These are phyloP conservation scores for Obba rivulosa DNA, from an alignment of 768 basidiomycete species.

Conservation along the genomic window DNA sequence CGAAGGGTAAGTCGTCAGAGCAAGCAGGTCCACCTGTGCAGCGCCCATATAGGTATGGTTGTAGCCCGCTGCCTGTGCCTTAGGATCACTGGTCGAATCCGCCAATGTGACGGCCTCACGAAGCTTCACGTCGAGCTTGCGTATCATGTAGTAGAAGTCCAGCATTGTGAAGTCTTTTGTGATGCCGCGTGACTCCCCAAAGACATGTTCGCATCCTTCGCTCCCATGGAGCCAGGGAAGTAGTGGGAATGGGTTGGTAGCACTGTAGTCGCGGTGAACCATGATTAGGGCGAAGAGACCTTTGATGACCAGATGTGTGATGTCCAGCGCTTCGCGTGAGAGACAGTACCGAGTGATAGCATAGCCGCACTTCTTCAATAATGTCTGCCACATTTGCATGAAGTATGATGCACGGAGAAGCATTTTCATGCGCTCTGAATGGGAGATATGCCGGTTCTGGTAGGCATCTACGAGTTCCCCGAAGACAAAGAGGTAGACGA, in stretches of 20 bases:
- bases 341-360: slow-evolving; percentile 21
- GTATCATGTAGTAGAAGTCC: background rate
- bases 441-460: slow-evolving; percentile 21
- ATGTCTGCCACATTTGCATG: slow-evolving; percentile 19
- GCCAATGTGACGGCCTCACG: background rate
- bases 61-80: background rate
- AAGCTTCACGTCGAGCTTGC: background rate
- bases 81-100: background rate
- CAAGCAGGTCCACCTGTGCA: background rate
- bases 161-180: background rate
- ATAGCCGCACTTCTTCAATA: slow-evolving; percentile 19
- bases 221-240: slow-evolving; percentile 30
- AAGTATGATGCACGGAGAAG: slow-evolving; percentile 19
- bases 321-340: slow-evolving; percentile 30
- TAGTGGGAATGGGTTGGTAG: slow-evolving; percentile 12
- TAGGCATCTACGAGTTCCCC: slow-evolving; percentile 21
- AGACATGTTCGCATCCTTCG: slow-evolving; percentile 25
- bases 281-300: slow-evolving; percentile 28
- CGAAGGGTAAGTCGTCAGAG: background rate
- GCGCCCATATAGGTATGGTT: background rate
- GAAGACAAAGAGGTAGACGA: too few relatives aligned
- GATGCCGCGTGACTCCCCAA: slow-evolving; percentile 16
- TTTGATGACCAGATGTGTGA: slow-evolving; percentile 24
- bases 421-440: slow-evolving; percentile 19
- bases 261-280: slow-evolving; percentile 29